Evolutionary conservation across 371 early-diverging fungal genomes (phyloP), one percentile per base, ranked within the genome.

Genomic region (Mucor piriformis): DNA sequence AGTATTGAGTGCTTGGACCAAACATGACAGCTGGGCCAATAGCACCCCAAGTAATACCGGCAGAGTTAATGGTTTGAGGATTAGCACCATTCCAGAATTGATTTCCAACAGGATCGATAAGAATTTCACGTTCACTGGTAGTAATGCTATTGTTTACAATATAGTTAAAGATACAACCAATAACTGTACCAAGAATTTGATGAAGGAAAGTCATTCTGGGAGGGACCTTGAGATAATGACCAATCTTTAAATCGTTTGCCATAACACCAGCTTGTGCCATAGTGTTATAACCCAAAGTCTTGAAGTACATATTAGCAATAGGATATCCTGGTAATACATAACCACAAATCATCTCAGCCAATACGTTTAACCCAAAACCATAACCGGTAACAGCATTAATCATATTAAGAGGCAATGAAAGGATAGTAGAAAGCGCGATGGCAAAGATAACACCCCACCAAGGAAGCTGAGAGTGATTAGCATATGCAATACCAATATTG

Each of bases 401-500:
- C 43, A 78, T 38, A 38, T 76, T 73, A 16, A 74, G 50, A 2
- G 72, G 76, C 24, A 76, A 64, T 6, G 74, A 74, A 7, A 74
- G 42, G 2, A 70, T 29, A 15, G 60, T 61, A 0, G 76, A 76
- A 32, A 93, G 64, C 20, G 70, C 64, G 27, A 90, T 80, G 34
- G 91, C 91, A 11, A 92, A 56, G 4, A 91, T 37, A 20, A 92
- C 74, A 60, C 83, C 89, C 87, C 87, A 90, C 88, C 88, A 90
- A 3, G 84, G 83, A 3, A 85, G 61, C 12, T 73, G 78, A 65
- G 84, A 78, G 3, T 61, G 21, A 38, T 77, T 78, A 27, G 72
- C 70, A 54, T 89, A 87, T 33, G 86, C 81, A 2, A 85, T 69
- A 20, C 81, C 73, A 37, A 91, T 84, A 18, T 87, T 82, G 15